These are phyloP conservation scores for Aspergillus indologenus DNA, from an alignment of 495 filamentous ascomycete species.

Conservation along the genomic window DNA sequence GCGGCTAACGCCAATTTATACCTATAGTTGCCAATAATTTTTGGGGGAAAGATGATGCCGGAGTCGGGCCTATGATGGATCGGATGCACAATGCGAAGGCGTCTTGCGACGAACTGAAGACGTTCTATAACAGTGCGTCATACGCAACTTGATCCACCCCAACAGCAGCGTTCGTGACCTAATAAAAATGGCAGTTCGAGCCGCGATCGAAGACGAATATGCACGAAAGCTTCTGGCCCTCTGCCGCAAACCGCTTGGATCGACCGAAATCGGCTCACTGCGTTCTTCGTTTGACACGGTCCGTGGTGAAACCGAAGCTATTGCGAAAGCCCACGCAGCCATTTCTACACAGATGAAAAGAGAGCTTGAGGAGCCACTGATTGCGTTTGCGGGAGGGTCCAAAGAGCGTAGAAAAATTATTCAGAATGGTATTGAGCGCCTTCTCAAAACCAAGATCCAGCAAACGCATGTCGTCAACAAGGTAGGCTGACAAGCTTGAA, in stretches of 20 bases:
- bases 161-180: not conserved
- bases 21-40: constrained; percentile 95
- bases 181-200: constrained; percentile 60
- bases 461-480: constrained; percentile 92
- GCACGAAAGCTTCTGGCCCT: constrained; percentile 85
- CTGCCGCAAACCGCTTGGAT: constrained; percentile 84
- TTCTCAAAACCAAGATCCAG: constrained; percentile 87
- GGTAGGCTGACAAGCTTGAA: constrained; percentile 37
- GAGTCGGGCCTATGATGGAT: constrained; percentile 85
- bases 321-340: constrained; percentile 86
- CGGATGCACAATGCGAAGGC: constrained; percentile 95
- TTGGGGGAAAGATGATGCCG: constrained; percentile 99
- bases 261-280: constrained; percentile 81
- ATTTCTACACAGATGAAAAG: constrained; percentile 93
- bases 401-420: constrained; percentile 97
- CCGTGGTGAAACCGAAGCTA: constrained; percentile 87
- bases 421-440: constrained; percentile 85
- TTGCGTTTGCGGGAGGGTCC: constrained; percentile 86
- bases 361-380: constrained; percentile 92
- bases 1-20: constrained; percentile 16
- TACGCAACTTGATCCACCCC: not conserved
- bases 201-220: constrained; percentile 96
- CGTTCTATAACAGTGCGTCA: constrained; percentile 76
- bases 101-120: constrained; percentile 90
- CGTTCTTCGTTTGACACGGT: constrained; percentile 80